Conservation (phyloP, 108 stramenopile species). For the Thalassiosira profunda region DNA sequence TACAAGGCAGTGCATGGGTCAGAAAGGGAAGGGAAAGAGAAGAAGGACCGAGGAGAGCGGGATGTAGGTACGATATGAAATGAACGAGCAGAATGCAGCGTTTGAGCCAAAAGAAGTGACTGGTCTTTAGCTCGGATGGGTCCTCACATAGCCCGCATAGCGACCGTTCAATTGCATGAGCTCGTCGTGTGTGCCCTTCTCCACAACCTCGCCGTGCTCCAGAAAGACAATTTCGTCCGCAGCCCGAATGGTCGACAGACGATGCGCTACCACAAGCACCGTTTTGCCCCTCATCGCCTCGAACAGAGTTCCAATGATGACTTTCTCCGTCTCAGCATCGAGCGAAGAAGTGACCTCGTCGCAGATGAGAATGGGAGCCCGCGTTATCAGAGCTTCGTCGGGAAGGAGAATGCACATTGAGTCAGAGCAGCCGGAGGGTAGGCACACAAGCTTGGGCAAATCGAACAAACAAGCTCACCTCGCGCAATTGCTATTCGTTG, state of each 20-base stretch:
- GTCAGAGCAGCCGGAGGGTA: no score
- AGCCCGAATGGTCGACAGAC: constrained; percentile 85
- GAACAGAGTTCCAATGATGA: constrained; percentile 6
- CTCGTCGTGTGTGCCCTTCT: constrained; percentile 91
- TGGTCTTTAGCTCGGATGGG: no score
- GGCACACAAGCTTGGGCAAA: no score
- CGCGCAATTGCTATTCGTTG: constrained; percentile 93
- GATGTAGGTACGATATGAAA: no score
- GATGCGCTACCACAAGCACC: constrained; percentile 90
- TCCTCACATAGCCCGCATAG: constrained; percentile 17
- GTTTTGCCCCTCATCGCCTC: constrained; percentile 19
- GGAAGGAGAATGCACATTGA: no score
- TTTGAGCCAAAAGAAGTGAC: no score
- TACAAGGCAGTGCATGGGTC: no score
- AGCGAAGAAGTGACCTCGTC: constrained; percentile 28
- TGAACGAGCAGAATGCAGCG: no score
- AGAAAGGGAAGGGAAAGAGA: no score
- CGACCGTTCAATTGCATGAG: constrained; percentile 50
- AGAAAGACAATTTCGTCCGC: constrained; percentile 94
- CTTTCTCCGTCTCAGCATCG: constrained; percentile 19
- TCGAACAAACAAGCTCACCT: no score
- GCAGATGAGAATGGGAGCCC: constrained; percentile 10
- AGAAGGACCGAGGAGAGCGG: no score
- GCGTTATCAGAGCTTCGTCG: constrained; percentile 65
- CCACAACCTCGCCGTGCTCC: constrained; percentile 77